Evolutionary conservation across 495 filamentous ascomycete species (phyloP).

Genomic region (Penicillium coprophilum): DNA sequence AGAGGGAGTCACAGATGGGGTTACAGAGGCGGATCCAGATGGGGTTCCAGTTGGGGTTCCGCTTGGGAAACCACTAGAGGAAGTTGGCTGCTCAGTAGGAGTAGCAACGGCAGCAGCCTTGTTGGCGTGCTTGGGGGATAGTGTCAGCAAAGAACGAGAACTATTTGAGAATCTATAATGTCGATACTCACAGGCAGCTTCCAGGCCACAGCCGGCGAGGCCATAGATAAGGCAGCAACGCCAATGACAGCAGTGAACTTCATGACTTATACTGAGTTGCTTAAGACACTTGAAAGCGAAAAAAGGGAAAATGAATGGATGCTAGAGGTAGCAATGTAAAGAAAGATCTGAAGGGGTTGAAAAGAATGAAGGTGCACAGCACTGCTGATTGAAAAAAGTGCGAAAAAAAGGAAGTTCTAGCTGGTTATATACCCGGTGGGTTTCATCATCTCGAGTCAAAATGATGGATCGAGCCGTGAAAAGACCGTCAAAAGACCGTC

Average conservation of each 20-base stretch:
- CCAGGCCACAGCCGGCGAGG: conserved; percentile 24
- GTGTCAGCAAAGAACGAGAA: background rate
- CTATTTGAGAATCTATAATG: background rate
- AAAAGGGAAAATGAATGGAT: conserved; percentile 22
- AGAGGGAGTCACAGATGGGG: background rate
- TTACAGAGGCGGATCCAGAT: background rate
- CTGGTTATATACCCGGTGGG: conserved; percentile 20
- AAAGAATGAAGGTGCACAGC: conserved; percentile 31
- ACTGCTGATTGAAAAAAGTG: conserved; percentile 20
- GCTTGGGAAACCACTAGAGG: conserved; percentile 9
- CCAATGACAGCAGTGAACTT: conserved; percentile 34
- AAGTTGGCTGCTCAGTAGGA: conserved; percentile 5
- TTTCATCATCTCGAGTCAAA: background rate
- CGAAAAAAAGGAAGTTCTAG: background rate
- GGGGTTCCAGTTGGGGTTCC: conserved; percentile 10
- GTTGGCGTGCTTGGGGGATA: conserved; percentile 1
- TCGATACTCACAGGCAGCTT: conserved; percentile 14
- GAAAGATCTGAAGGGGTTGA: conserved; percentile 18
- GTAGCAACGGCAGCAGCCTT: conserved; percentile 8
- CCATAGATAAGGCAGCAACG: conserved; percentile 29
- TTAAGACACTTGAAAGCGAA: conserved; percentile 7
- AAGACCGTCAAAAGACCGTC: background rate
- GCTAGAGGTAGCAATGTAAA: conserved; percentile 19
- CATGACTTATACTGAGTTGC: conserved; percentile 26
- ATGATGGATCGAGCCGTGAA: conserved; percentile 1